Evolutionary conservation across 2,329 filamentous ascomycete species (phyloP).

Genomic region (Curvularia lunata): DNA sequence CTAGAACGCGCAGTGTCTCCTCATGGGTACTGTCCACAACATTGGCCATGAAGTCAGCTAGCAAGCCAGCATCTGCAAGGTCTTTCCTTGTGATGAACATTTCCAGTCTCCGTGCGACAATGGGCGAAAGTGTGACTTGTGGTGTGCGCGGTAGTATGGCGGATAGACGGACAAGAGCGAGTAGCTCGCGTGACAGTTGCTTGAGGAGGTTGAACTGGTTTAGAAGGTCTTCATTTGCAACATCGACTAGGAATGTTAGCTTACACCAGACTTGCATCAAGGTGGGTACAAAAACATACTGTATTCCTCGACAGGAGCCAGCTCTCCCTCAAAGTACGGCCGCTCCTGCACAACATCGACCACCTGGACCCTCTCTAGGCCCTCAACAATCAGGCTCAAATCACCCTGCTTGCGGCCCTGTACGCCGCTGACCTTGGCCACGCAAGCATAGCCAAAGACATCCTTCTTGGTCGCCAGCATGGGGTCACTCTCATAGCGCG

Average conservation of each 20-base stretch:
- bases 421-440: conserved; percentile 60
- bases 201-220: conserved; percentile 82
- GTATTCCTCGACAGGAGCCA: conserved; percentile 73
- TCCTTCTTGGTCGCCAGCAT: conserved; percentile 60
- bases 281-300: conserved; percentile 53
- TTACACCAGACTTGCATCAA: background rate
- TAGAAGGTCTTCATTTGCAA: conserved; percentile 60
- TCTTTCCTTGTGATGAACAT: conserved; percentile 85
- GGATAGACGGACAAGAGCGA: conserved; percentile 82
- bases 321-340: conserved; percentile 84
- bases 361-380: conserved; percentile 76
- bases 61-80: conserved; percentile 77
- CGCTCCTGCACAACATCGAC: conserved; percentile 77
- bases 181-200: conserved; percentile 81
- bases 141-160: conserved; percentile 78
- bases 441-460: conserved; percentile 81
- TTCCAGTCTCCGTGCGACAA: conserved; percentile 86
- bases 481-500: conserved; percentile 58
- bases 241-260: conserved; percentile 35
- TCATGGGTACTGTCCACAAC: conserved; percentile 86
- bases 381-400: conserved; percentile 85
- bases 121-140: conserved; percentile 72
- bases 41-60: conserved; percentile 97
- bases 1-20: conserved; percentile 86
- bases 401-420: conserved; percentile 60